Percentiles rank a stretch among this genome's conserved stretches.
Evolutionary conservation across 345 rosid species (phyloP).

Genomic region (Linum tenue): DNA sequence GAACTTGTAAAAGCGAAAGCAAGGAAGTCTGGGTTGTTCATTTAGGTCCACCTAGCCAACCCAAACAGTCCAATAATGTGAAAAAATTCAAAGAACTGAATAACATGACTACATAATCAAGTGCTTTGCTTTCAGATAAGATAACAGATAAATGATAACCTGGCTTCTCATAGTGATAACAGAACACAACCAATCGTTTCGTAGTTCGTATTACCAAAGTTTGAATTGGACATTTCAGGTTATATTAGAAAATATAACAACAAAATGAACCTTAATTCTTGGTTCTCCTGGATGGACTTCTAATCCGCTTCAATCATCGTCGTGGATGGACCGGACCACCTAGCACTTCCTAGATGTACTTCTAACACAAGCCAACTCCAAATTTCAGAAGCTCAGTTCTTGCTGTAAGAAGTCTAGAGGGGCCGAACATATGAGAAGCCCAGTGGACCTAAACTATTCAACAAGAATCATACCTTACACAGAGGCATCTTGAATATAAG

Average conservation of each 20-base stretch:
- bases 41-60: background rate
- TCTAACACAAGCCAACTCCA: too few relatives aligned
- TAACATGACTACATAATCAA: background rate
- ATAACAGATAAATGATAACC: background rate
- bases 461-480: background rate
- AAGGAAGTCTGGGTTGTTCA: background rate
- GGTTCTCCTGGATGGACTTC: too few relatives aligned
- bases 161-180: background rate
- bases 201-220: too few relatives aligned
- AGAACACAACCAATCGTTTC: background rate
- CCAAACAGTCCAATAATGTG: background rate
- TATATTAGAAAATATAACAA: too few relatives aligned
- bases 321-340: too few relatives aligned
- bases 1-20: background rate
- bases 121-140: background rate
- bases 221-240: too few relatives aligned
- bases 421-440: too few relatives aligned
- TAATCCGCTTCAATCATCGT: too few relatives aligned
- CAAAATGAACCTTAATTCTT: too few relatives aligned
- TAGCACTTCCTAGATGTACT: too few relatives aligned
- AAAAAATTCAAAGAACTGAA: background rate
- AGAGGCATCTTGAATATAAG: background rate
- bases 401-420: too few relatives aligned
- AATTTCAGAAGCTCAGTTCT: too few relatives aligned
- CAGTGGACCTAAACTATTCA: background rate